phyloP scores from a whole-genome alignment of 768 basidiomycete species.

The Austroboletus eburneus region DNA sequence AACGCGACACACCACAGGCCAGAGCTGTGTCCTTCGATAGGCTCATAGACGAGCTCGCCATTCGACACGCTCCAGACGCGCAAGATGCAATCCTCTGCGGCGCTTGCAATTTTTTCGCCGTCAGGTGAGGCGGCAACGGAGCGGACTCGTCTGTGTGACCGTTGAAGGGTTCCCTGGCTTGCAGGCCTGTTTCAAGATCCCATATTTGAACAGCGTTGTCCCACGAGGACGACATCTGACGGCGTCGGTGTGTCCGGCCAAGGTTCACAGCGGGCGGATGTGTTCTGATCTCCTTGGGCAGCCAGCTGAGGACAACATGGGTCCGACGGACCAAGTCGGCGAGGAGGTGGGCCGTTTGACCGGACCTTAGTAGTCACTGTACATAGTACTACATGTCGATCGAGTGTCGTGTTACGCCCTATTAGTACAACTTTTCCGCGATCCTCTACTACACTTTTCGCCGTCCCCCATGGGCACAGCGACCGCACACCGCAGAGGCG shows the following conservation, averaged over 20 bases:
- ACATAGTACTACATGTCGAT: too few relatives aligned
- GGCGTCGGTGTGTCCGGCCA: constrained; percentile 31
- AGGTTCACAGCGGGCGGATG: constrained; percentile 21
- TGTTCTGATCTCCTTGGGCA: constrained; percentile 23
- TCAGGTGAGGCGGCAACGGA: constrained; percentile 30
- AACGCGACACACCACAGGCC: constrained; percentile 29
- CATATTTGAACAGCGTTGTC: constrained; percentile 27
- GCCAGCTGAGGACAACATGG: constrained; percentile 1
- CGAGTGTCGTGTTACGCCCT: too few relatives aligned
- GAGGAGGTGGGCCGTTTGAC: not conserved
- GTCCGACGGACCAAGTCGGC: not conserved
- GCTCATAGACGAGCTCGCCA: constrained; percentile 19
- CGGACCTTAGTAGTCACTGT: too few relatives aligned
- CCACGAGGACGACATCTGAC: constrained; percentile 23
- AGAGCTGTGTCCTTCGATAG: constrained; percentile 24
- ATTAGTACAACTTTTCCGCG: too few relatives aligned
- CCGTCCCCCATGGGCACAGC: constrained; percentile 17
- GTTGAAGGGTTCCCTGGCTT: constrained; percentile 11
- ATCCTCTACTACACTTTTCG: too few relatives aligned
- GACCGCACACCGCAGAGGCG: constrained; percentile 36
- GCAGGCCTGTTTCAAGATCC: constrained; percentile 20
- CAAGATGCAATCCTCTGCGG: constrained; percentile 26
- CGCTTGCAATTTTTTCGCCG: constrained; percentile 25
- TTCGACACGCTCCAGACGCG: constrained; percentile 26
- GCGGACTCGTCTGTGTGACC: constrained; percentile 28